Conservation (phyloP, 371 early-diverging fungal genomes). For the Saksenaea vasiformis region DNA sequence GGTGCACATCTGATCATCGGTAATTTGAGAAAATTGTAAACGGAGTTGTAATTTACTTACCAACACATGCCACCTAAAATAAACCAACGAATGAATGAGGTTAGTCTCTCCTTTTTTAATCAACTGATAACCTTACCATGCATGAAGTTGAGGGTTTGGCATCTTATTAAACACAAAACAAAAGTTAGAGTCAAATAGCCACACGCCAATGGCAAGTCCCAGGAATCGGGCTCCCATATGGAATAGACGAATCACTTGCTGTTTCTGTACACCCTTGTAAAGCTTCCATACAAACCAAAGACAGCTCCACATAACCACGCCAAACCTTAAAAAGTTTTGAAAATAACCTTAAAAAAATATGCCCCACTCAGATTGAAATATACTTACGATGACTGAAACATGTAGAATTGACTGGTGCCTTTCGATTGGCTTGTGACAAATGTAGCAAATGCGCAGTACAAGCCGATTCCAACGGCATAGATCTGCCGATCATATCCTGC, state of each 20-base stretch:
- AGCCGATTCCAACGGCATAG: conserved; percentile 18
- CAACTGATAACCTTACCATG: conserved; percentile 25
- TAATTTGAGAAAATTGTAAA: not conserved
- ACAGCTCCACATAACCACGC: conserved; percentile 47
- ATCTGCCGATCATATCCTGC: conserved; percentile 19
- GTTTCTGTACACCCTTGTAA: conserved; percentile 24
- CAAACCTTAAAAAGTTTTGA: conserved; percentile 26
- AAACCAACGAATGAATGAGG: not conserved
- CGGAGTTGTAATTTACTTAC: conserved; percentile 15
- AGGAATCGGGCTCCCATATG: conserved; percentile 32
- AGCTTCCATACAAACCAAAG: conserved; percentile 43
- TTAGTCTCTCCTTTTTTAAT: conserved; percentile 7
- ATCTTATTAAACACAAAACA: conserved; percentile 33
- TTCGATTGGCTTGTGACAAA: conserved; percentile 39
- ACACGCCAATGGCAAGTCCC: conserved; percentile 28
- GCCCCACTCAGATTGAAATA: not conserved
- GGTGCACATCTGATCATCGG: conserved; percentile 29
- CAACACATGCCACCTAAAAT: conserved; percentile 41
- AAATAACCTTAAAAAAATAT: not conserved
- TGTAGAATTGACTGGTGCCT: conserved; percentile 42
- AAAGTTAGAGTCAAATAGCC: conserved; percentile 45
- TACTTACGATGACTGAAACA: conserved; percentile 47
- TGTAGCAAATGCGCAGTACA: conserved; percentile 42
- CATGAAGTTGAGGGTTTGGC: conserved; percentile 40
- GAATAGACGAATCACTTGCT: conserved; percentile 27